Evolutionary conservation across 768 basidiomycete genomes (phyloP), one percentile per base, ranked within the genome.

Genomic region (Tephrocybe sp.): DNA sequence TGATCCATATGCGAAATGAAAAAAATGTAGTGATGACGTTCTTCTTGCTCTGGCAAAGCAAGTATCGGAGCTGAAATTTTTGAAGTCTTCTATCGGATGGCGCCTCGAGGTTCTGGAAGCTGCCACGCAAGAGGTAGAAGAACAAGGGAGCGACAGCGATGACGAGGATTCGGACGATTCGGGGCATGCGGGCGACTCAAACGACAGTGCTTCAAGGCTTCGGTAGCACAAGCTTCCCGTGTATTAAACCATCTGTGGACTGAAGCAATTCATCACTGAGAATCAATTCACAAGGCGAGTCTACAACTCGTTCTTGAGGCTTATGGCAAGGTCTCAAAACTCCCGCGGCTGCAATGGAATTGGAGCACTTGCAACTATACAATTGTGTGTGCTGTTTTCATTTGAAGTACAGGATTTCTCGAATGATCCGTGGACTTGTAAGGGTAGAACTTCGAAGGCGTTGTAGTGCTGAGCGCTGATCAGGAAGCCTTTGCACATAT

Each of bases 41-140:
- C 64, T 91, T 34, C 48, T 56, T n/a, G 56, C 53, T 16, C 64
- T 92, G 27, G 80, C 75, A 0, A 60, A 63, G 16, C 60, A 63
- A 40, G 59, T 90, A 18, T 57, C 63, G 25, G 52, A 58, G 8
- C 42, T 77, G 31, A 54, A 57, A 47, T 65, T 91, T 36, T 60
- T 73, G 11, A 92, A 90, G 57, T 37, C 49, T 33, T 60, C 62
- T 37, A 73, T 90, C 40, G 86, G 83, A 2, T 91, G 89, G 88
- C 79, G 78, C 42, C 71, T 94, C 19, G 80, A 82, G 53, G 73
- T 70, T 46, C 68, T 92, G 24, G 91, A 94, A 68, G 72, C 62
- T 38, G 74, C 78, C 7, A 78, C 80, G 2, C 68, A 60, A 25
- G 64, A 70, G 12, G 66, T 60, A 5, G 54, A 60, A 41, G 65